Conservation (phyloP, 2,329 filamentous ascomycete species). For the Basipetospora chlamydospora region DNA sequence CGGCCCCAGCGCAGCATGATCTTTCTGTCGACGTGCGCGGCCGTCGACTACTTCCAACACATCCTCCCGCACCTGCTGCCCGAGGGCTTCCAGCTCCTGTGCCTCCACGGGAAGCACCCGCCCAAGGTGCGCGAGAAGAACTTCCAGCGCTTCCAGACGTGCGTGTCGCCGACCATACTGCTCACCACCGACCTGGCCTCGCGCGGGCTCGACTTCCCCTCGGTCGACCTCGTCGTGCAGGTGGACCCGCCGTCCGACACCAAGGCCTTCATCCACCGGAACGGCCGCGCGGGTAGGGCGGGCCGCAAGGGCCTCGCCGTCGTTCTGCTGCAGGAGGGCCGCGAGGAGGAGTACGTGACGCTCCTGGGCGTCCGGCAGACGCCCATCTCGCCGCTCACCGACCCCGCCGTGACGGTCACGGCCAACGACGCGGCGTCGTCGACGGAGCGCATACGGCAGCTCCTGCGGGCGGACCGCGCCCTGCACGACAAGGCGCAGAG, state of each 20-base stretch:
- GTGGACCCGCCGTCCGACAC: slow-evolving; percentile 63
- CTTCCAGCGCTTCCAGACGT: slow-evolving; percentile 64
- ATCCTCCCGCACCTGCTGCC: slow-evolving; percentile 62
- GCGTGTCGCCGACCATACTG: slow-evolving; percentile 62
- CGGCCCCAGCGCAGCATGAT: slow-evolving; percentile 74
- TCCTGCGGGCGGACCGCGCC: slow-evolving; percentile 35
- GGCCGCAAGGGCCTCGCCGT: slow-evolving; percentile 74
- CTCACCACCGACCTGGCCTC: slow-evolving; percentile 89
- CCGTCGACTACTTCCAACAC: slow-evolving; percentile 86
- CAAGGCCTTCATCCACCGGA: slow-evolving; percentile 65
- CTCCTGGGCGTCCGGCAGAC: slow-evolving; percentile 83
- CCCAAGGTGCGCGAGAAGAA: slow-evolving; percentile 80
- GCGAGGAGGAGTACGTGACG: slow-evolving; percentile 78
- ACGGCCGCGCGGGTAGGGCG: slow-evolving; percentile 80
- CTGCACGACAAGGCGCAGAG: slow-evolving; percentile 79
- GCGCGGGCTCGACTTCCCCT: slow-evolving; percentile 78
- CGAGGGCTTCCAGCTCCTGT: slow-evolving; percentile 52
- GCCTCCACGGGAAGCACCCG: slow-evolving; percentile 84
- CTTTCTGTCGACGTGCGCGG: slow-evolving; percentile 86
- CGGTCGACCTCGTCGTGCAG: slow-evolving; percentile 83
- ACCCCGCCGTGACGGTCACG: slow-evolving; percentile 40
- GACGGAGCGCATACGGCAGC: slow-evolving; percentile 45
- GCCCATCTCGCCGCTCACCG: slow-evolving; percentile 51
- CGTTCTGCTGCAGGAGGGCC: slow-evolving; percentile 69
- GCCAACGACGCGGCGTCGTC: slow-evolving; percentile 44